A percentile compares a stretch with the other conserved stretches of the same genome.
Conservation (phyloP, 1,139 yeast species). For the Pichia sp. region DNA sequence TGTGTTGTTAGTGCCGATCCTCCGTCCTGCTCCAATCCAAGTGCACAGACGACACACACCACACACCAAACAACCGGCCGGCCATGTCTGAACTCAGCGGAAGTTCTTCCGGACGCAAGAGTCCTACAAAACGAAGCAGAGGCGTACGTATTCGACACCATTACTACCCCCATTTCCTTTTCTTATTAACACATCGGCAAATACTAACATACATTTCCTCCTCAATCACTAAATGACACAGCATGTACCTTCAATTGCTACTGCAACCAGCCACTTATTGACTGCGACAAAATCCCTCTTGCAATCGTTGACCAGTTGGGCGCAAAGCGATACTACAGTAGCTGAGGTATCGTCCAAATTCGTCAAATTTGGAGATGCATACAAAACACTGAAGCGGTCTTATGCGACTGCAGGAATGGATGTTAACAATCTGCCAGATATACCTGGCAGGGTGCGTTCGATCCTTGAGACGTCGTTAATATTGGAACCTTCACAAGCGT, state of each 20-base stretch:
- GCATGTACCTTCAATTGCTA: slow-evolving; percentile 25
- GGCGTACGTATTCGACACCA: slow-evolving; percentile 15
- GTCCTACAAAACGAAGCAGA: slow-evolving; percentile 14
- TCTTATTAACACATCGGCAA: slow-evolving; percentile 16
- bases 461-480: slow-evolving; percentile 87
- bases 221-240: neutral
- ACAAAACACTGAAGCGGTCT: slow-evolving; percentile 79
- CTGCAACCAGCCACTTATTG: slow-evolving; percentile 44
- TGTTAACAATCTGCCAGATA: slow-evolving; percentile 71
- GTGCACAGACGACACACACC: too few species aligned
- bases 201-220: neutral
- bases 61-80: neutral
- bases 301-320: slow-evolving; percentile 93
- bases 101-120: slow-evolving; percentile 8
- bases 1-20: too few species aligned
- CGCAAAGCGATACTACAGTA: slow-evolving; percentile 73
- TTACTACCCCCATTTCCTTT: neutral
- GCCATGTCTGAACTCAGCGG: slow-evolving; percentile 11
- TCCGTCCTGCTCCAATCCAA: too few species aligned
- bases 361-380: slow-evolving; percentile 92
- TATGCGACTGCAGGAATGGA: slow-evolving; percentile 69
- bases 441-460: slow-evolving; percentile 67
- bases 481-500: slow-evolving; percentile 82
- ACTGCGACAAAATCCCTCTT: slow-evolving; percentile 88
- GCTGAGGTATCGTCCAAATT: slow-evolving; percentile 88